Evolutionary conservation across 2,329 filamentous ascomycete genomes (phyloP).

Genomic region (Aureobasidium sp.): DNA sequence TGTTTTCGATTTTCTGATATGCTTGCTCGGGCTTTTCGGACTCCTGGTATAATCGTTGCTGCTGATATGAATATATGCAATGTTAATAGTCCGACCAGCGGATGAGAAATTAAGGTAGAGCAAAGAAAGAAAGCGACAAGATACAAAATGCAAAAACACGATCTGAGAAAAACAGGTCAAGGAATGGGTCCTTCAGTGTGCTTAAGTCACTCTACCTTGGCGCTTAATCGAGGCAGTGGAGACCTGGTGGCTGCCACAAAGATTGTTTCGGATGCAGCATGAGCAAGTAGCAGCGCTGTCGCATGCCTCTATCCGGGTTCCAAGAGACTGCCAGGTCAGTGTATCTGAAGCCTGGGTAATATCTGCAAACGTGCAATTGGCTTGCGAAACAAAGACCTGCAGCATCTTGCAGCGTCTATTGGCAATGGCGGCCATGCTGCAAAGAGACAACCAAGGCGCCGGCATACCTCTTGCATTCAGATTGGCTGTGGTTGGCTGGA

Average conservation of each 20-base stretch:
- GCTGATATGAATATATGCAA: conserved; percentile 14
- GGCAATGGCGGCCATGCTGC: neutral
- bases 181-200: neutral
- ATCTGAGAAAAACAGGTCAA: conserved; percentile 17
- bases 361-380: neutral
- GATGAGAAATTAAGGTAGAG: conserved; percentile 24
- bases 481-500: neutral
- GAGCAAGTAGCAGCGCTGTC: neutral
- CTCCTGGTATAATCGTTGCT: neutral
- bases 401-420: conserved; percentile 5
- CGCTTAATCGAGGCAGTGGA: conserved; percentile 13
- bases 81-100: conserved; percentile 35
- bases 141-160: conserved; percentile 17
- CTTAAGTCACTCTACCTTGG: conserved; percentile 8
- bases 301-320: conserved; percentile 1
- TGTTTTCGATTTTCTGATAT: conserved; percentile 3
- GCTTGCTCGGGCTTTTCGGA: neutral
- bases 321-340: neutral
- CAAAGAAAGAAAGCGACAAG: conserved; percentile 16
- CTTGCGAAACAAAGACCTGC: neutral
- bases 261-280: neutral
- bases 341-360: neutral
- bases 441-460: neutral
- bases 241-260: neutral
- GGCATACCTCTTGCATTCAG: neutral